Evolutionary conservation across 2,329 filamentous ascomycete genomes (phyloP).

Genomic region (Westerdykella ornata): DNA sequence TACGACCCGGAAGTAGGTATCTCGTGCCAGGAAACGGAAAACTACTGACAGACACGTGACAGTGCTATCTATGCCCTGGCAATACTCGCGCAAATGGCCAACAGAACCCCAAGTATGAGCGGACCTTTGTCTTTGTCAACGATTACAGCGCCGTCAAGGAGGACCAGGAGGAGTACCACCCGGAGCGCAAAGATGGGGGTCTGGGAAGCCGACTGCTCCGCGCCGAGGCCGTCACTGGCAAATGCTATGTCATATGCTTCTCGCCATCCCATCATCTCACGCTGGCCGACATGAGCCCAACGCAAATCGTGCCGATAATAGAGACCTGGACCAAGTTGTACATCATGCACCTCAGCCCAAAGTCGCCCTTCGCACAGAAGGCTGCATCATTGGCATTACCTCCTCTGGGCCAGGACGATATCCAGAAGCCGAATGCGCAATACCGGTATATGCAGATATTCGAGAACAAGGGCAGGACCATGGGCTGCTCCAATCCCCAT

Average conservation of each 20-base stretch:
- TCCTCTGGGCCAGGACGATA: constrained; percentile 41
- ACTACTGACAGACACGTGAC: constrained; percentile 20
- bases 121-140: constrained; percentile 91
- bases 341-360: constrained; percentile 66
- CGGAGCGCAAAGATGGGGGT: constrained; percentile 45
- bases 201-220: constrained; percentile 69
- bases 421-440: constrained; percentile 59
- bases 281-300: constrained; percentile 75
- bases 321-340: constrained; percentile 91
- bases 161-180: constrained; percentile 71
- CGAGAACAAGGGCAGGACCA: constrained; percentile 94
- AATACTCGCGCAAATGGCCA: constrained; percentile 86
- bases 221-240: constrained; percentile 81
- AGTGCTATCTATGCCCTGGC: constrained; percentile 92
- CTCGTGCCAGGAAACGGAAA: neutral
- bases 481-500: constrained; percentile 98
- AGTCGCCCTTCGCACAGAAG: constrained; percentile 55
- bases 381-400: constrained; percentile 44
- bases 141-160: constrained; percentile 97
- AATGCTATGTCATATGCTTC: constrained; percentile 96
- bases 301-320: constrained; percentile 74
- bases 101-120: constrained; percentile 74
- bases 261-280: constrained; percentile 85
- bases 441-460: constrained; percentile 99
- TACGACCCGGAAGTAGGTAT: constrained; percentile 61